These are phyloP conservation scores for Candida qinlingensis DNA, from an alignment of 805 yeast genomes.

Conservation along the genomic window DNA sequence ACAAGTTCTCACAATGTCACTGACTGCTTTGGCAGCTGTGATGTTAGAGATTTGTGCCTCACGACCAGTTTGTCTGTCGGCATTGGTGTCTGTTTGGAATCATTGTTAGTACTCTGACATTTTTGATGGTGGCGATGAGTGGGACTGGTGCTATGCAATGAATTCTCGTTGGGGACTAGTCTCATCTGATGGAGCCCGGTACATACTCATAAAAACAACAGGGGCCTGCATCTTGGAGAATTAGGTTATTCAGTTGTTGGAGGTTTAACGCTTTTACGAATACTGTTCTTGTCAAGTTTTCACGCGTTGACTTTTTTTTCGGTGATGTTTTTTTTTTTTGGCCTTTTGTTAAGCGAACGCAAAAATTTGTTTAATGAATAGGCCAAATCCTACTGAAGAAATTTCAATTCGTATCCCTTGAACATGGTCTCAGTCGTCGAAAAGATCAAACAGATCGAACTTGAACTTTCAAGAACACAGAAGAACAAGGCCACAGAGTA, in stretches of 20 bases:
- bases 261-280: not conserved
- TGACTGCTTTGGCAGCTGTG: conserved; percentile 99
- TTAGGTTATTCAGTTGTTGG: not conserved
- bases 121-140: not conserved
- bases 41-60: conserved; percentile 96
- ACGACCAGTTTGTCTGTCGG: conserved; percentile 93
- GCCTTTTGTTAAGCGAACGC: not conserved
- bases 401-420: not conserved
- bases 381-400: too few relatives aligned
- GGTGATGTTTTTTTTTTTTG: not conserved
- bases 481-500: conserved; percentile 98
- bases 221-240: conserved; percentile 65
- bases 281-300: not conserved
- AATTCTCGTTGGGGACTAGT: not conserved
- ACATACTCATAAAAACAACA: conserved; percentile 64
- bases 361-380: too few relatives aligned
- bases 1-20: conserved; percentile 96
- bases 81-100: conserved; percentile 51
- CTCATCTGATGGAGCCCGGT: not conserved
- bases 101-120: not conserved
- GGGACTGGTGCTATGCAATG: not conserved
- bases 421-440: conserved; percentile 33
- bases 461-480: conserved; percentile 88
- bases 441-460: conserved; percentile 79
- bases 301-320: conserved; percentile 2